Evolutionary conservation across 73 alveolate genomes (phyloP).

Genomic region (Stentor coeruleus): DNA sequence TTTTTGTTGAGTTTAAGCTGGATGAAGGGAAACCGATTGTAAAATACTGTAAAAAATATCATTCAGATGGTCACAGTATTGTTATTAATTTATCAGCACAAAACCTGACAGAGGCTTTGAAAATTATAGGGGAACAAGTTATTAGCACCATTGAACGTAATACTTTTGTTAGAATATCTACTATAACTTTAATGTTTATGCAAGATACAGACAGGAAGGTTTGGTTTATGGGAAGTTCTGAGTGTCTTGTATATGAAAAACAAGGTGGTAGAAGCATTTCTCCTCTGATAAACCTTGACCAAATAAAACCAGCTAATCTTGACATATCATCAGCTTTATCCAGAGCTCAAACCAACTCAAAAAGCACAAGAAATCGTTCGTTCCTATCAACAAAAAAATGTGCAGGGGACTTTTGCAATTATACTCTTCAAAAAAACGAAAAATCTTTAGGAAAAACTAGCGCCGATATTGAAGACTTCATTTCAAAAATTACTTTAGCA

Average conservation of each 20-base stretch:
- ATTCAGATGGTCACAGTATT: background rate
- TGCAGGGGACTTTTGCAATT: slow-evolving; percentile 17
- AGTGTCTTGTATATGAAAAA: background rate
- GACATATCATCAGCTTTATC: too few species aligned
- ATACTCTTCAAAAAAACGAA: background rate
- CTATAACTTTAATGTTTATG: background rate
- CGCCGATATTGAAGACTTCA: background rate
- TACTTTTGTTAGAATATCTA: background rate
- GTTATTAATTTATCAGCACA: background rate
- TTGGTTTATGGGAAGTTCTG: slow-evolving; percentile 18
- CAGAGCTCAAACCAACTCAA: slow-evolving; percentile 5
- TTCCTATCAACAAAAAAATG: background rate
- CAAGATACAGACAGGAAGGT: background rate
- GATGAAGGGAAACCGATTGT: slow-evolving; percentile 20
- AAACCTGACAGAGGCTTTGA: slow-evolving; percentile 17
- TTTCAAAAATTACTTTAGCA: slow-evolving; percentile 3
- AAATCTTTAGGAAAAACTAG: background rate
- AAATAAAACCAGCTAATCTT: too few species aligned
- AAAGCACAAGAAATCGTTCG: background rate
- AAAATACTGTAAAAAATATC: background rate
- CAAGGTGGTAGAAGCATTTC: background rate
- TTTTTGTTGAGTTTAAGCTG: slow-evolving; percentile 2
- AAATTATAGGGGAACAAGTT: slow-evolving; percentile 1
- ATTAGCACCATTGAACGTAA: background rate
- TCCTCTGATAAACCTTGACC: background rate